Evolutionary conservation across 768 basidiomycete genomes (phyloP).

Genomic region (Boletus coccyginus): DNA sequence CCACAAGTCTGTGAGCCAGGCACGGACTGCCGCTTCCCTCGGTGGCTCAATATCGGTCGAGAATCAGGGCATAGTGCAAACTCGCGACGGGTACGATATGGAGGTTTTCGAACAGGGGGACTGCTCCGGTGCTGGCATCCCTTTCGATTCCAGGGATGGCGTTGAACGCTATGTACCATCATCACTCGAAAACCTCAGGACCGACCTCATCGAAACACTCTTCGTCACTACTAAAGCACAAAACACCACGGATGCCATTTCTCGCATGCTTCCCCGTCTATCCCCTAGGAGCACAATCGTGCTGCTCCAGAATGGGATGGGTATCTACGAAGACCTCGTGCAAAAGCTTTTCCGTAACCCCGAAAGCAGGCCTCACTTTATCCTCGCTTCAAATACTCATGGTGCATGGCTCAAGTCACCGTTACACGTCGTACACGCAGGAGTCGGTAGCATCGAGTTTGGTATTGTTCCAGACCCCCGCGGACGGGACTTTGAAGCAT

Average conservation of each 20-base stretch:
- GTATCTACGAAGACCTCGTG: slow-evolving; percentile 78
- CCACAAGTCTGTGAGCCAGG: slow-evolving; percentile 48
- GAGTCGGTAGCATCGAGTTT: slow-evolving; percentile 69
- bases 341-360: slow-evolving; percentile 68
- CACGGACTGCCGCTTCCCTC: slow-evolving; percentile 31
- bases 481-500: slow-evolving; percentile 62
- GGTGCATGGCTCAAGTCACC: slow-evolving; percentile 59
- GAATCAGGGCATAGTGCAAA: slow-evolving; percentile 41
- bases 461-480: slow-evolving; percentile 71
- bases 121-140: slow-evolving; percentile 20
- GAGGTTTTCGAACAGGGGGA: slow-evolving; percentile 44
- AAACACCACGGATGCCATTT: slow-evolving; percentile 56
- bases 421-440: slow-evolving; percentile 65
- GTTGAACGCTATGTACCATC: slow-evolving; percentile 15
- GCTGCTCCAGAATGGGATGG: slow-evolving; percentile 94
- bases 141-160: slow-evolving; percentile 13
- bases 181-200: slow-evolving; percentile 13
- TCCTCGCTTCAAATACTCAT: slow-evolving; percentile 81
- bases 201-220: slow-evolving; percentile 63
- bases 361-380: slow-evolving; percentile 74
- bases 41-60: slow-evolving; percentile 48
- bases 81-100: slow-evolving; percentile 45
- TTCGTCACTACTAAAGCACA: slow-evolving; percentile 82
- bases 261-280: slow-evolving; percentile 59
- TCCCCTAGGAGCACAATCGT: slow-evolving; percentile 74